These are phyloP conservation scores for Stentor coeruleus DNA, from an alignment of 73 alveolate species.

Conservation along the genomic window DNA sequence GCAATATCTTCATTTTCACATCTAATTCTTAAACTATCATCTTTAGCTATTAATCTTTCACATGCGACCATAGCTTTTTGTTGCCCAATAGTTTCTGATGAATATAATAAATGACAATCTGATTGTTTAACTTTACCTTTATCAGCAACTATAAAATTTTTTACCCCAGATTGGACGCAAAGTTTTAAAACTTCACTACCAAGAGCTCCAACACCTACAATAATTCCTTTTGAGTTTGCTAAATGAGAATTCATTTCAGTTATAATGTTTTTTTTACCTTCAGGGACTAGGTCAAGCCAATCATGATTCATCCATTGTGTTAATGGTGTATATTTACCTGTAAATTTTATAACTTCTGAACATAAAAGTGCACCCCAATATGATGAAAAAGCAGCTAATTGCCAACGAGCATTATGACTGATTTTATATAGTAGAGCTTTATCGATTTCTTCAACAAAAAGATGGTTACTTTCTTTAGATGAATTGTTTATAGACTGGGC, in stretches of 20 bases:
- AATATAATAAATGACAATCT: slow-evolving; percentile 96
- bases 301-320: slow-evolving; percentile 93
- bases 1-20: slow-evolving; percentile 74
- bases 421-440: slow-evolving; percentile 74
- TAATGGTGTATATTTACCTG: slow-evolving; percentile 98
- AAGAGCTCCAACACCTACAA: slow-evolving; percentile 93
- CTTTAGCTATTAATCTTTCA: slow-evolving; percentile 72
- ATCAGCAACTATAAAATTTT: slow-evolving; percentile 87
- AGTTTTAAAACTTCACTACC: slow-evolving; percentile 98
- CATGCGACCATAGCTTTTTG: slow-evolving; percentile 84
- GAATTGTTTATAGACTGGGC: slow-evolving; percentile 75
- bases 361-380: slow-evolving; percentile 99
- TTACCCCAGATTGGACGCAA: slow-evolving; percentile 97
- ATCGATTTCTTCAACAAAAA: slow-evolving; percentile 68
- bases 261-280: slow-evolving; percentile 57
- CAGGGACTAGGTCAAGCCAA: slow-evolving; percentile 41
- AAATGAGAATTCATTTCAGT: slow-evolving; percentile 93
- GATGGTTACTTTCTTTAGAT: slow-evolving; percentile 52
- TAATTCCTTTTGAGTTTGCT: slow-evolving; percentile 79
- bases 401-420: slow-evolving; percentile 70
- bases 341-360: slow-evolving; percentile 96
- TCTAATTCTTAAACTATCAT: slow-evolving; percentile 66
- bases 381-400: slow-evolving; percentile 93
- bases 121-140: slow-evolving; percentile 95
- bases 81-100: slow-evolving; percentile 89